These are phyloP conservation scores for Ceratocystis cubensis DNA, from an alignment of 2,329 filamentous ascomycete species.

Conservation along the genomic window DNA sequence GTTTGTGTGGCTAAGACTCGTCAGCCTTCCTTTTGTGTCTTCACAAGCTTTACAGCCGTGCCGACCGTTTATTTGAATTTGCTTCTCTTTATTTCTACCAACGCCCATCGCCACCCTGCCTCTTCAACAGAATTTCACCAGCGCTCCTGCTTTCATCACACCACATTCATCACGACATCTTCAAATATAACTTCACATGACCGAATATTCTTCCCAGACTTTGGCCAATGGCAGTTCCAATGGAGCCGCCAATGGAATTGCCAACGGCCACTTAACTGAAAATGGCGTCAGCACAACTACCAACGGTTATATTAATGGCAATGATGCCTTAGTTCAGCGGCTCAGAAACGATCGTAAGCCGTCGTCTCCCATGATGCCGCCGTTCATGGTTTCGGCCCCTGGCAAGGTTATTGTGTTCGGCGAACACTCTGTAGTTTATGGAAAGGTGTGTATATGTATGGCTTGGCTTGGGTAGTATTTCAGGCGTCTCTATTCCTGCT, in stretches of 20 bases:
- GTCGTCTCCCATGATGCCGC: conserved; percentile 59
- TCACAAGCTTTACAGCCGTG: not conserved
- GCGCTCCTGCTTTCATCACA: not conserved
- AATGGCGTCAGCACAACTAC: not conserved
- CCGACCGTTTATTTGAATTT: not conserved
- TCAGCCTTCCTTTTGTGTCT: not conserved
- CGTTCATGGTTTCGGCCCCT: conserved; percentile 96
- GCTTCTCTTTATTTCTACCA: not conserved
- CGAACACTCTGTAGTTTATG: conserved; percentile 95
- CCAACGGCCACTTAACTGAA: conserved; percentile 24
- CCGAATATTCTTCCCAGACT: conserved; percentile 10
- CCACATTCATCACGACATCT: not conserved
- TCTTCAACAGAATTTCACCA: not conserved
- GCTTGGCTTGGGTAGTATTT: not conserved
- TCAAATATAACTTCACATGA: conserved; percentile 13
- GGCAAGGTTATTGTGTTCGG: conserved; percentile 98
- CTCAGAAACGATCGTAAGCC: conserved; percentile 41
- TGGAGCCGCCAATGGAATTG: conserved; percentile 16
- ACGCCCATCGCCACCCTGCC: not conserved
- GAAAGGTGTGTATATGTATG: conserved; percentile 52
- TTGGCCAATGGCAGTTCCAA: conserved; percentile 15
- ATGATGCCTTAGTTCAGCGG: conserved; percentile 28
- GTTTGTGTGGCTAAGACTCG: not conserved
- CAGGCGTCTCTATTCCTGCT: conserved; percentile 12
- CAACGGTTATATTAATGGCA: conserved; percentile 26